Evolutionary conservation across 2,329 filamentous ascomycete species (phyloP), one percentile per base, ranked within the genome.

Genomic region (Fusarium kyushuense): DNA sequence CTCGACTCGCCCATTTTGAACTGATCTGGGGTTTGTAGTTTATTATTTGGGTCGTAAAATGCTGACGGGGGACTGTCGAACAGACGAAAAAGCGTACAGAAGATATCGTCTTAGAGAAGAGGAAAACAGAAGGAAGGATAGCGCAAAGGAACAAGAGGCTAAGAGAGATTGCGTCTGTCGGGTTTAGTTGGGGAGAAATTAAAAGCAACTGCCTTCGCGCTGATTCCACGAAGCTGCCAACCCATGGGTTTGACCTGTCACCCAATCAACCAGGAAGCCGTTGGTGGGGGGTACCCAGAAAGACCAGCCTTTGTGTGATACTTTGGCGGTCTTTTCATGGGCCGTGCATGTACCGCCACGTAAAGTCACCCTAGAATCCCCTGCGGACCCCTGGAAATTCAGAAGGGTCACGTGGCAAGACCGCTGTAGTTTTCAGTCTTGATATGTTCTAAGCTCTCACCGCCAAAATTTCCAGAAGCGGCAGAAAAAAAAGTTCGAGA

Each of bases 1-100:
- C 81, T 80, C 72, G 81, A 83, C 78, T 83, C 81, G 76, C 81
- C 81, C 81, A 83, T 83, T 64, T 79, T 83, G 77, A 72, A 72
- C 65, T 66, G 74, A 70, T 54, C 57, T 54, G 23, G 46, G 21
- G 45, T 42, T 30, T 33, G 27, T 57, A 35, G 16, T 63, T 36
- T 71, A 64, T 69, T 68, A 63, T 71, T 56, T 32, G 42, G 53
- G 29, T 63, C 48, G 64, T 56, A 45, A 47, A 46, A 53, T n/a
- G n/a, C 30, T 45, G 30, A 27, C 12, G 13, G 32, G 45, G 53
- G 32, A 54, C 27, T 56, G 54, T 32, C 56, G 52, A 40, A 54
- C 23, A 54, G 35, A 32, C 19, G 6, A 29, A 54, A 16, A 19
- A 36, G 47, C 54, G 30, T 55, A 36, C 48, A 43, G 35, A 47